Percentiles rank a stretch among this genome's conserved stretches.
phyloP scores from a whole-genome alignment of 805 yeast genomes.

The Candida vartiovaarae region DNA sequence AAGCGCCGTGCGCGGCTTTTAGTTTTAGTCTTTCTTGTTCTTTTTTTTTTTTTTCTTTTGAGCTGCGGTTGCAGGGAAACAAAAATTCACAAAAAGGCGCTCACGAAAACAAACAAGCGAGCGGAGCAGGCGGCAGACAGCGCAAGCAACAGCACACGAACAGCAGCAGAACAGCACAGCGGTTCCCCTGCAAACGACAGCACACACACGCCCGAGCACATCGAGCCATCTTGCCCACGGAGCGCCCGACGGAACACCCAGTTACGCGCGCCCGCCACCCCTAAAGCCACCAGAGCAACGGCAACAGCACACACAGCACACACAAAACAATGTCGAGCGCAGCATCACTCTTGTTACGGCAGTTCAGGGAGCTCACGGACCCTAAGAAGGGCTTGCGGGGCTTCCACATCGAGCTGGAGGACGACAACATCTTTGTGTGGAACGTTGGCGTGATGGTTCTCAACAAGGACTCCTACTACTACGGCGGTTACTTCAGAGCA shows the following conservation, averaged over 20 bases:
- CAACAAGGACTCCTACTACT: slow-evolving; percentile 81
- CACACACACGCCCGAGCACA: background rate
- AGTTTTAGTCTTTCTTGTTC: background rate
- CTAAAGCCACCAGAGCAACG: background rate
- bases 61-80: no score
- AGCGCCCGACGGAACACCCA: background rate
- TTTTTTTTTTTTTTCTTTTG: background rate
- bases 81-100: no score
- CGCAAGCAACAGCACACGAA: no score
- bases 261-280: background rate
- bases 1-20: background rate
- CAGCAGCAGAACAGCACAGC: background rate
- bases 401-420: slow-evolving; percentile 62
- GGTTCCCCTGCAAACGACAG: background rate
- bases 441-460: slow-evolving; percentile 89
- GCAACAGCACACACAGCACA: background rate
- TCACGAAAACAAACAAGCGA: no score
- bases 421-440: slow-evolving; percentile 61
- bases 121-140: no score
- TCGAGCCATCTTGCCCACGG: background rate
- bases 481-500: slow-evolving; percentile 92
- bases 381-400: slow-evolving; percentile 76
- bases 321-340: slow-evolving; percentile 34
- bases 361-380: slow-evolving; percentile 87
- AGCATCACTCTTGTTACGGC: slow-evolving; percentile 84